Base-by-base conservation (phyloP, 768 basidiomycete genomes). In the Boletales sp. region DNA sequence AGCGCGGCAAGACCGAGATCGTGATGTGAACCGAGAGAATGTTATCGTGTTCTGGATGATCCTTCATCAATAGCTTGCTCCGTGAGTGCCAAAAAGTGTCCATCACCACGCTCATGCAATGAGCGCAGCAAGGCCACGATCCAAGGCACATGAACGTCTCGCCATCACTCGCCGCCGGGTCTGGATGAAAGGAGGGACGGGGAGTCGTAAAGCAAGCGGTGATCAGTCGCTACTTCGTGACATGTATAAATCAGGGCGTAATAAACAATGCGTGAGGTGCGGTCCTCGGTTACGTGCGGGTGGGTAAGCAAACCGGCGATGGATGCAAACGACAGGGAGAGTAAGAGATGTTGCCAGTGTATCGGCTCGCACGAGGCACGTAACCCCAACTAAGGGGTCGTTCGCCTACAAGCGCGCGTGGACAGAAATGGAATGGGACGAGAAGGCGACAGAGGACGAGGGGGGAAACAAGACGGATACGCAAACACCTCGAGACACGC, bases 361-460 rank as follows among this genome's bases (percentile, higher is more conserved):
- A 64, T 89, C 71, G 86, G 86, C 83, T 74, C 72, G 76, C 75
- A 75, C 82, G 83, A 84, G 79, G 78, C 77, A 83, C 84, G 81
- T 74, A 81, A 85, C 86, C 85, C 79, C 87, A 87, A 61, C 67
- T 50, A 88, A 87, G 86, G 80, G 86, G 83, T 86, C 84, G 83
- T 84, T 47, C 83, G 78, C 79, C 75, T 78, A 80, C 81, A 67
- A 82, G 79, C 77, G 67, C 61, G 63, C 61, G 69, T 73, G 83
- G 79, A 73, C 64, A 69, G 80, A 71, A 61, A 63, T 56, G 73
- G 79, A 74, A 53, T 64, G 77, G 81, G 76, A 77, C 66, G 57
- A 65, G 63, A 65, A 63, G 58, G 62, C 60, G 57, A 66, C 63
- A 70, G 54, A 71, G 70, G 74, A 56, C 63, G 65, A 66, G n/a